These are phyloP conservation scores for Conticribra guillardii DNA, from an alignment of 108 stramenopile species.

Conservation along the genomic window DNA sequence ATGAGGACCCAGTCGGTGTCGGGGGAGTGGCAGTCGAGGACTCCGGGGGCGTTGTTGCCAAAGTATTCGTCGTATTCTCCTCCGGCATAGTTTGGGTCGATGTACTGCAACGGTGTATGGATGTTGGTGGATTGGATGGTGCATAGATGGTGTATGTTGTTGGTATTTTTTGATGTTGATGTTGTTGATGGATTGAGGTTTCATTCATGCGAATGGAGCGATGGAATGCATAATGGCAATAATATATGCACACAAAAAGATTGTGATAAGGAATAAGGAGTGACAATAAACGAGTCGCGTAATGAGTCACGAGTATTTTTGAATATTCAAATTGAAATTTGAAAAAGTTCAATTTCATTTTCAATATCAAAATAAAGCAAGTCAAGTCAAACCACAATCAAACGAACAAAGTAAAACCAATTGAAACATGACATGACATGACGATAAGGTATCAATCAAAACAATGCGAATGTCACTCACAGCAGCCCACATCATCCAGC, in stretches of 20 bases:
- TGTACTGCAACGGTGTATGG: constrained; percentile 72
- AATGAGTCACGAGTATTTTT: too few relatives aligned
- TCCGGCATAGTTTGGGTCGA: constrained; percentile 85
- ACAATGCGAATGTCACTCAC: not conserved
- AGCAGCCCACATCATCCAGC: constrained; percentile 86
- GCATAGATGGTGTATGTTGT: not conserved
- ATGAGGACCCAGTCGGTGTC: constrained; percentile 77
- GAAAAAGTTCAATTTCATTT: too few relatives aligned
- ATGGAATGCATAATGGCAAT: too few relatives aligned
- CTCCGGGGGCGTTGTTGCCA: constrained; percentile 59
- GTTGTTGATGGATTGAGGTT: too few relatives aligned
- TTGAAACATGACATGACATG: not conserved
- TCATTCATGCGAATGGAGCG: too few relatives aligned
- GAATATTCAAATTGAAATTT: too few relatives aligned
- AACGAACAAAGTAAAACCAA: not conserved
- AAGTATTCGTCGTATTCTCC: constrained; percentile 75
- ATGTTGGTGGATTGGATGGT: not conserved
- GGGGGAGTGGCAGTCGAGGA: constrained; percentile 80
- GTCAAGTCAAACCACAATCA: not conserved
- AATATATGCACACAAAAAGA: too few relatives aligned
- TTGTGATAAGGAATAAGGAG: too few relatives aligned
- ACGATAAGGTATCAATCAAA: not conserved
- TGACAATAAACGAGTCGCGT: too few relatives aligned
- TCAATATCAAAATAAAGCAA: too few relatives aligned
- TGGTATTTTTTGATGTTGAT: too few relatives aligned